Evolutionary conservation across 495 filamentous ascomycete genomes (phyloP).

Genomic region (Delitschia confertaspora): DNA sequence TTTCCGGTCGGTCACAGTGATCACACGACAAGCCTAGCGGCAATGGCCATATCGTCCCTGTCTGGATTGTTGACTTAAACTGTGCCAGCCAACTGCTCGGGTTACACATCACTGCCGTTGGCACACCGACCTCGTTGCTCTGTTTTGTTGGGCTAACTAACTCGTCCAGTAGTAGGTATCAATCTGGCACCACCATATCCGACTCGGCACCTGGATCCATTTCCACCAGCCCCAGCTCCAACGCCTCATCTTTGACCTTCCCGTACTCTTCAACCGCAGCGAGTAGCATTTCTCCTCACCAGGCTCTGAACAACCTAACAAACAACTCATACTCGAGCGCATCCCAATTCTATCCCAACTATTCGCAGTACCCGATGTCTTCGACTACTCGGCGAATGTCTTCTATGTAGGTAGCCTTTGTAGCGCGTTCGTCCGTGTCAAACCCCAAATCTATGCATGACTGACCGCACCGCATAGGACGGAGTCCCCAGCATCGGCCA

Average conservation of each 20-base stretch:
- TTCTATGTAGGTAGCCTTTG: conserved; percentile 32
- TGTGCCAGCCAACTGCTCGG: conserved; percentile 24
- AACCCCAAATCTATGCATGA: conserved; percentile 27
- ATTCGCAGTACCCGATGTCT: conserved; percentile 26
- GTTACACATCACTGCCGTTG: conserved; percentile 30
- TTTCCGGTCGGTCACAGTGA: conserved; percentile 28
- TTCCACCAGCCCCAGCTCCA: conserved; percentile 34
- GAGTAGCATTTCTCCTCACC: conserved; percentile 11
- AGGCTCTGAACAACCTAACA: conserved; percentile 12
- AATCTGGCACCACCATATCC: conserved; percentile 25
- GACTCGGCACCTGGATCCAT: conserved; percentile 34
- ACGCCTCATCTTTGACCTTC: conserved; percentile 29
- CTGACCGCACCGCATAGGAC: conserved; percentile 30
- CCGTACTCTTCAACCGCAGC: conserved; percentile 19
- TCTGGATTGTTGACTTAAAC: conserved; percentile 25
- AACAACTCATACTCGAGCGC: conserved; percentile 29
- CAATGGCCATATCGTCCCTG: conserved; percentile 27
- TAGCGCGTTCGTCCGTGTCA: conserved; percentile 24
- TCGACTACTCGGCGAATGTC: conserved; percentile 25
- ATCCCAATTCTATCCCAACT: conserved; percentile 18
- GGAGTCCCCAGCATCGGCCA: conserved; percentile 23
- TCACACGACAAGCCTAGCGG: conserved; percentile 31
- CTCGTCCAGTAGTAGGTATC: conserved; percentile 29
- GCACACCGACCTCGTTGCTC: conserved; percentile 17
- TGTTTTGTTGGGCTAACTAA: conserved; percentile 28